Base-by-base conservation (phyloP, 2,329 filamentous ascomycete species). In the Aspergillus sp. region DNA sequence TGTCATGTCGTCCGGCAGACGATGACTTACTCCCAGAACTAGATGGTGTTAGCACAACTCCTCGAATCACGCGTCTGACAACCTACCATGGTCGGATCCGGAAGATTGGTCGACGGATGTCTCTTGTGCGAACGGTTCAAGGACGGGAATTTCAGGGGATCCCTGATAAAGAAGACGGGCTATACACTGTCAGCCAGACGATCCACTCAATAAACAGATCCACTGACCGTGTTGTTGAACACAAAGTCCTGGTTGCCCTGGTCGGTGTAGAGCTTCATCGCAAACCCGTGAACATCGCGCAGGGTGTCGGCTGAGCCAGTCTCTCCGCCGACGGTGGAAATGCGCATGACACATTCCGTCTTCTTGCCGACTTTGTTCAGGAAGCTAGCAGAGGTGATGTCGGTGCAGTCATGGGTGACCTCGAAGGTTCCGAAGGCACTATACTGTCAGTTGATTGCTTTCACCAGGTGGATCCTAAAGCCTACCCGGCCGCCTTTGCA, bases 201-300 rank as follows among this genome's bases (percentile, higher is more conserved):
- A 42, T 19, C 19, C 19, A 2, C 4, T 17, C 5, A 42, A 14
- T 1, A 14, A 13, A 2, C 40, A 17, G 10, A 2, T 13, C 20
- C 17, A 42, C 40, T 13, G 19, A 42, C 40, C 11, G 40, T 88
- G 58, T 89, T 85, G 71, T 91, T 90, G 31, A 86, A 86, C 2
- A 88, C 84, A 25, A 88, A 76, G 57, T 90, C 87, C 82, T 85
- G 88, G 60, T 88, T 89, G 11, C 87, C 88, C 63, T 91, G 87
- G 1, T 88, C 75, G 0, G 88, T 90, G 66, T 91, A 90, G 60
- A 88, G 84, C 69, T 88, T 88, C 59, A 88, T 72, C 0, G 88
- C 88, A 55, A 91, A 92, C 1, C 88, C 88, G 25, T 88, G 81
- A 1, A 90, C 86, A 75, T 93, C 88, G 19, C 88, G 82, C 1